Evolutionary conservation across 805 yeast species (phyloP).

Genomic region (Debaryomyces tyrocola): DNA sequence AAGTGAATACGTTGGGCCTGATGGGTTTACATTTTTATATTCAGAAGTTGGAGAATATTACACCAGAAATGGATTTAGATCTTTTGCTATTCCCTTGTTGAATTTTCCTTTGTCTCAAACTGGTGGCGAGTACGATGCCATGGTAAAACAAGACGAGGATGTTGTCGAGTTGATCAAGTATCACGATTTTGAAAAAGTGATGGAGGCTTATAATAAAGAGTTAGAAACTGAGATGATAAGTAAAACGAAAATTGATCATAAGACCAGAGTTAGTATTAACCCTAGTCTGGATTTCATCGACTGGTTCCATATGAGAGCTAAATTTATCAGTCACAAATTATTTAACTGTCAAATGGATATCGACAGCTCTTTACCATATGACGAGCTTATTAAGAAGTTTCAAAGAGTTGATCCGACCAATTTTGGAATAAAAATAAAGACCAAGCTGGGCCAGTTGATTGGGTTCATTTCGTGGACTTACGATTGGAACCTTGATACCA

Average conservation of each 20-base stretch:
- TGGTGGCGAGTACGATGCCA: slow-evolving; percentile 1
- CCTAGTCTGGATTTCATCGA: slow-evolving; percentile 31
- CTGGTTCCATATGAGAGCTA: slow-evolving; percentile 45
- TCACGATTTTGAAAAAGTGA: slow-evolving; percentile 28
- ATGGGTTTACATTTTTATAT: slow-evolving; percentile 39
- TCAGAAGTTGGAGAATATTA: slow-evolving; percentile 48
- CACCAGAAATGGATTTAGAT: slow-evolving; percentile 35
- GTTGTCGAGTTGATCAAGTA: slow-evolving; percentile 20
- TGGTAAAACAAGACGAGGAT: slow-evolving; percentile 2
- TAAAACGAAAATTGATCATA: slow-evolving; percentile 27
- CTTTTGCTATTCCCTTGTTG: slow-evolving; percentile 35
- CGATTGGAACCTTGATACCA: slow-evolving; percentile 24
- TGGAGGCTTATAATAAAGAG: slow-evolving; percentile 19
- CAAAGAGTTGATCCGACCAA: slow-evolving; percentile 23
- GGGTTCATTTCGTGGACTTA: slow-evolving; percentile 42
- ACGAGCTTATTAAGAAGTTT: slow-evolving; percentile 20
- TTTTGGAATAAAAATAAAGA: slow-evolving; percentile 30
- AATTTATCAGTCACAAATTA: slow-evolving; percentile 25
- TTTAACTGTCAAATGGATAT: slow-evolving; percentile 14
- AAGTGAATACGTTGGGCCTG: slow-evolving; percentile 21
- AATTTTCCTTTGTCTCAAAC: slow-evolving; percentile 16
- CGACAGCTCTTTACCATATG: slow-evolving; percentile 18
- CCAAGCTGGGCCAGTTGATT: slow-evolving; percentile 14
- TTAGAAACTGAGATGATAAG: slow-evolving; percentile 15
- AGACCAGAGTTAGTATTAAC: slow-evolving; percentile 27